A percentile compares a stretch with the other conserved stretches of the same genome.
phyloP scores from a whole-genome alignment of 2,329 filamentous ascomycete species.

The Phialocephala subalpina region DNA sequence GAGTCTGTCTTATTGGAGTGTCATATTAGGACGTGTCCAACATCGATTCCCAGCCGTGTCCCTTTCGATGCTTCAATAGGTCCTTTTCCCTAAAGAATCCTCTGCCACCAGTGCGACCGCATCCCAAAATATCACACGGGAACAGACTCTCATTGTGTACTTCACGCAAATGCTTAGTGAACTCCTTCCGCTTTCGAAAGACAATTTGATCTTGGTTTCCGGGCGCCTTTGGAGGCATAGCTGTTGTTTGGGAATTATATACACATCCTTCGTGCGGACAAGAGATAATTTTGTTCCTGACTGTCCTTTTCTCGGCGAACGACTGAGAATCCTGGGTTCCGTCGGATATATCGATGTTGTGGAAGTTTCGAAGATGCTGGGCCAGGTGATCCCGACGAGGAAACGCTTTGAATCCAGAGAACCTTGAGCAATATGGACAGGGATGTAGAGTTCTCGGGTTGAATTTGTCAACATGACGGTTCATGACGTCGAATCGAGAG shows the following conservation, averaged over 20 bases:
- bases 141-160: slow-evolving; percentile 45
- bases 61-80: slow-evolving; percentile 27
- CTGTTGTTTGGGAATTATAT: not conserved
- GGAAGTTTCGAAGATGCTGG: slow-evolving; percentile 47
- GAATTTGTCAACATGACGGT: slow-evolving; percentile 35
- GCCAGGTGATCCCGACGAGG: slow-evolving; percentile 47
- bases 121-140: slow-evolving; percentile 42
- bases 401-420: slow-evolving; percentile 45
- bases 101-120: slow-evolving; percentile 28
- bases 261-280: slow-evolving; percentile 22
- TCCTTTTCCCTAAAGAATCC: slow-evolving; percentile 28
- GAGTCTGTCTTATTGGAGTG: too few species aligned
- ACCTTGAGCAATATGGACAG: slow-evolving; percentile 44
- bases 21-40: too few species aligned
- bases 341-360: slow-evolving; percentile 40
- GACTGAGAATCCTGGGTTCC: not conserved
- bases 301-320: not conserved
- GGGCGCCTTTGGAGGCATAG: not conserved
- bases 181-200: slow-evolving; percentile 35
- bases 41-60: too few species aligned
- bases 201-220: not conserved
- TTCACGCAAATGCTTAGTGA: slow-evolving; percentile 46
- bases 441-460: slow-evolving; percentile 34
- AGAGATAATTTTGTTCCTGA: not conserved
- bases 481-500: slow-evolving; percentile 36